These are phyloP conservation scores for Clarireedia sp. DNA, from an alignment of 2,329 filamentous ascomycete genomes.

Conservation along the genomic window DNA sequence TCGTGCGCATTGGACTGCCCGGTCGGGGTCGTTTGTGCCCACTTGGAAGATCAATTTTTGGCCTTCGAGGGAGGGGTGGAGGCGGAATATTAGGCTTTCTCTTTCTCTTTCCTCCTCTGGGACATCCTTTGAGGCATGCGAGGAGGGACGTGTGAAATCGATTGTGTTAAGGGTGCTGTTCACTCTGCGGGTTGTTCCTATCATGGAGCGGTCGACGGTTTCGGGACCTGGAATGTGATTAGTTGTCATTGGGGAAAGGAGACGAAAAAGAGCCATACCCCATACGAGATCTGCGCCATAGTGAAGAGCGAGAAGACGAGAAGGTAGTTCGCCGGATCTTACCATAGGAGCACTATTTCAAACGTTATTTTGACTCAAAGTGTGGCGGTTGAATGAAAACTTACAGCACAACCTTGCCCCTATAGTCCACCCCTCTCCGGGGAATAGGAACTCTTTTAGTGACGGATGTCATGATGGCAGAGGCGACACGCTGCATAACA, in stretches of 20 bases:
- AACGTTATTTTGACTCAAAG: not conserved
- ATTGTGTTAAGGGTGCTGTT: slow-evolving; percentile 72
- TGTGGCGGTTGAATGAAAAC: not conserved
- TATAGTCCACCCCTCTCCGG: slow-evolving; percentile 81
- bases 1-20: slow-evolving; percentile 76
- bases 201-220: slow-evolving; percentile 85
- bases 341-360: slow-evolving; percentile 72
- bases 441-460: slow-evolving; percentile 74
- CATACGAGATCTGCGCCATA: slow-evolving; percentile 97
- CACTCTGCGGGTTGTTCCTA: slow-evolving; percentile 71
- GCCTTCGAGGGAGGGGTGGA: slow-evolving; percentile 71
- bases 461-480: slow-evolving; percentile 50
- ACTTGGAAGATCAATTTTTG: slow-evolving; percentile 81
- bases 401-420: slow-evolving; percentile 79
- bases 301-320: slow-evolving; percentile 77
- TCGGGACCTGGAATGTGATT: slow-evolving; percentile 59
- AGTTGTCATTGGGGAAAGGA: slow-evolving; percentile 11
- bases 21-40: slow-evolving; percentile 74
- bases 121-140: slow-evolving; percentile 55
- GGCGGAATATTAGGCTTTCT: slow-evolving; percentile 71
- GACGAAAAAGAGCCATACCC: slow-evolving; percentile 46
- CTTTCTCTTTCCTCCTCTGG: slow-evolving; percentile 49
- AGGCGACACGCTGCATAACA: slow-evolving; percentile 32
- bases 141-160: slow-evolving; percentile 74
- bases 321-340: slow-evolving; percentile 90